These are phyloP conservation scores for Tuber borchii DNA, from an alignment of 495 filamentous ascomycete species.

Conservation along the genomic window DNA sequence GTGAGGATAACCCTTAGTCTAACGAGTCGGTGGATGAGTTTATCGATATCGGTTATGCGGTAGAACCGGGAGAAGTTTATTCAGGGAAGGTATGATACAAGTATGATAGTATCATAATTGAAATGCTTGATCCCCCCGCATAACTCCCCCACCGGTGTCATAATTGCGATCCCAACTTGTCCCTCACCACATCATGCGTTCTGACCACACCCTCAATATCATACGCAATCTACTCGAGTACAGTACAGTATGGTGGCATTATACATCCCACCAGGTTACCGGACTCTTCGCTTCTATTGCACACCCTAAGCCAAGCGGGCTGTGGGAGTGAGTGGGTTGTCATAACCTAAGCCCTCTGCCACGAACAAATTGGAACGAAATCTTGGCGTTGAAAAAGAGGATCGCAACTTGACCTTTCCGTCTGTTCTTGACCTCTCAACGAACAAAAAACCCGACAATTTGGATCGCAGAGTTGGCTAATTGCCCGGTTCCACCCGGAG, in stretches of 20 bases:
- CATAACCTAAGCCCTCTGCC: neutral
- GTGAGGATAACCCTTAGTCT: neutral
- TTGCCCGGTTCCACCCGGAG: neutral
- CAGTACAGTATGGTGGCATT: neutral
- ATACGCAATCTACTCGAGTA: neutral
- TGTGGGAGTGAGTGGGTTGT: neutral
- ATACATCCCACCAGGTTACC: neutral
- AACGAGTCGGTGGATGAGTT: conserved; percentile 1
- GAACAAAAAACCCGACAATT: neutral
- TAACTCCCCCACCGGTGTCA: neutral
- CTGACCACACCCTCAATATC: neutral
- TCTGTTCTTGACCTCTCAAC: neutral
- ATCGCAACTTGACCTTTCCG: neutral
- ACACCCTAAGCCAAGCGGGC: neutral
- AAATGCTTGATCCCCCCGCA: conserved; percentile 2
- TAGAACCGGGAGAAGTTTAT: neutral
- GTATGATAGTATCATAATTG: neutral
- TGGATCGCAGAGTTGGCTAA: neutral
- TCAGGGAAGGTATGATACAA: conserved; percentile 4
- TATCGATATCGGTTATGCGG: conserved; percentile 1
- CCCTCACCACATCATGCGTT: neutral
- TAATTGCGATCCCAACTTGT: neutral
- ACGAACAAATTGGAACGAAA: neutral
- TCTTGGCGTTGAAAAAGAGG: neutral
- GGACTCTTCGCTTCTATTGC: neutral